Percentiles rank a stretch among this genome's conserved stretches.
Conservation (phyloP, 2,329 filamentous ascomycete genomes). For the Penicillium sp. region DNA sequence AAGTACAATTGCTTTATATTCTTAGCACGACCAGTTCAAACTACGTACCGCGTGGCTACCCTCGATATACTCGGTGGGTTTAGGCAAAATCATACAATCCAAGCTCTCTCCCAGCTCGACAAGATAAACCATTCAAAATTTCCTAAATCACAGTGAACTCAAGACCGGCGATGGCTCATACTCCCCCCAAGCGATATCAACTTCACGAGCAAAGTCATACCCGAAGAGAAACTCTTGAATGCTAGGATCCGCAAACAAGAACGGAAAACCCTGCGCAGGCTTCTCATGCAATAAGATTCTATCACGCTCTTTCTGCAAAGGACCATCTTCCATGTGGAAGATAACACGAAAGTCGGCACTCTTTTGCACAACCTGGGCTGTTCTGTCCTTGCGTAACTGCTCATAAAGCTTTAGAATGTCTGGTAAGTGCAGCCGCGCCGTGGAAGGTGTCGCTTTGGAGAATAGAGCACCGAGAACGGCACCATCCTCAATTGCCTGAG, state of each 20-base stretch:
- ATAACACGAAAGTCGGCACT: neutral
- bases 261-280: neutral
- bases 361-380: neutral
- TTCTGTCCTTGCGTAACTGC: neutral
- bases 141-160: neutral
- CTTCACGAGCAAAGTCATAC: neutral
- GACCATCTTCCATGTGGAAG: neutral
- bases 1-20: neutral
- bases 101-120: no score
- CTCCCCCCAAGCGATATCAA: neutral
- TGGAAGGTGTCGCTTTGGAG: neutral
- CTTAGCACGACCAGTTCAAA: neutral
- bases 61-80: neutral
- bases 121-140: no score
- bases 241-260: neutral
- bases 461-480: neutral
- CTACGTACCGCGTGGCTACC: no score
- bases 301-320: neutral
- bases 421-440: neutral
- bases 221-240: neutral
- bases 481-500: neutral
- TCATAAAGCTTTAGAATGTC: neutral
- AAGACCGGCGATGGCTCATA: neutral
- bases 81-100: neutral
- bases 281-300: neutral